Conservation (phyloP, 805 yeast genomes). For the Brettanomyces sp. region DNA sequence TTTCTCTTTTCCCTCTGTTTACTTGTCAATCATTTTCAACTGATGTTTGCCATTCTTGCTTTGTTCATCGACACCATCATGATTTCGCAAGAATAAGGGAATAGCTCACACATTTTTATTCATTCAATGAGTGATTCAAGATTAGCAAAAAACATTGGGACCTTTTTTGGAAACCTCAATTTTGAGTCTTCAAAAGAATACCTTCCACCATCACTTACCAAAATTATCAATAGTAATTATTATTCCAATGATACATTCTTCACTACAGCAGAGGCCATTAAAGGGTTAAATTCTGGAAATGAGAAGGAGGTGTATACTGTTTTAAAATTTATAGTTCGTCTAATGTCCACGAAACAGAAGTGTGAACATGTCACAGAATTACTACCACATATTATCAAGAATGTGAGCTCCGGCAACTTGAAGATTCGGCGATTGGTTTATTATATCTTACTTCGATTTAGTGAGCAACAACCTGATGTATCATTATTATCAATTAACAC, state of each 20-base stretch:
- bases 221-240: slow-evolving; percentile 15
- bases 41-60: too few relatives aligned
- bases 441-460: slow-evolving; percentile 63
- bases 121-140: slow-evolving; percentile 10
- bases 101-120: too few relatives aligned
- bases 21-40: too few relatives aligned
- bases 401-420: slow-evolving; percentile 57
- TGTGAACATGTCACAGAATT: slow-evolving; percentile 34
- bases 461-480: slow-evolving; percentile 80
- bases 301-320: slow-evolving; percentile 58
- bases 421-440: slow-evolving; percentile 70
- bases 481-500: slow-evolving; percentile 86
- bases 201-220: slow-evolving; percentile 13
- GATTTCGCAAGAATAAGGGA: too few relatives aligned
- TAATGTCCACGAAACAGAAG: slow-evolving; percentile 25
- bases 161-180: slow-evolving; percentile 9
- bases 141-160: slow-evolving; percentile 11
- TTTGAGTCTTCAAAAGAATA: slow-evolving; percentile 9
- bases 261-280: slow-evolving; percentile 57
- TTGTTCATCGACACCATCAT: too few relatives aligned
- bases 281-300: slow-evolving; percentile 49
- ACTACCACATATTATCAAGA: slow-evolving; percentile 86
- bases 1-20: too few relatives aligned
- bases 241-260: slow-evolving; percentile 18
- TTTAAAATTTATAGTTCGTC: slow-evolving; percentile 43